These are phyloP conservation scores for Pseudozyma thailandica DNA, from an alignment of 1,284 basidiomycete species.

Conservation along the genomic window DNA sequence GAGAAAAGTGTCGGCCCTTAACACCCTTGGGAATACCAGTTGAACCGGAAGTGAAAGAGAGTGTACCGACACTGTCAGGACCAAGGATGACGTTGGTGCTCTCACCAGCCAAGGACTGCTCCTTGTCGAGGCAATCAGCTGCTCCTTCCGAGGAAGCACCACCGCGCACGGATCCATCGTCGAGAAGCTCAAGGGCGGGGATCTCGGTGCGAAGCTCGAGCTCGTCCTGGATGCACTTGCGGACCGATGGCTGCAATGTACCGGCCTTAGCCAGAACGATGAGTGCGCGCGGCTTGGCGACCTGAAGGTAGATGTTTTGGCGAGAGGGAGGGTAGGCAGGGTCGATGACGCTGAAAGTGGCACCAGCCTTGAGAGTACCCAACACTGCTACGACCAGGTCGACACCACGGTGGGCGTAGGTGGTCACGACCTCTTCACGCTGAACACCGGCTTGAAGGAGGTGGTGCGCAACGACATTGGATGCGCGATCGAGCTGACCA, in stretches of 20 bases:
- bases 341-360: slow-evolving; percentile 97
- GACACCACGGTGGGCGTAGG: slow-evolving; percentile 96
- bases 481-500: slow-evolving; percentile 81
- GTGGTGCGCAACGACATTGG: slow-evolving; percentile 91
- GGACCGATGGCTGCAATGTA: slow-evolving; percentile 80
- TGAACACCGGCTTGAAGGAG: slow-evolving; percentile 85
- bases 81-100: slow-evolving; percentile 81
- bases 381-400: slow-evolving; percentile 97
- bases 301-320: slow-evolving; percentile 94
- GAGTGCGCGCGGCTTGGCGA: slow-evolving; percentile 91
- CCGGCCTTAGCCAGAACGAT: slow-evolving; percentile 93
- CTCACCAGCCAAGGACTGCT: slow-evolving; percentile 71
- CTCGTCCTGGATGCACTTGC: slow-evolving; percentile 83
- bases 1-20: slow-evolving; percentile 89
- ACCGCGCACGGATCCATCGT: slow-evolving; percentile 73
- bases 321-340: slow-evolving; percentile 95
- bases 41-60: slow-evolving; percentile 96
- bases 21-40: slow-evolving; percentile 99
- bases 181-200: slow-evolving; percentile 85
- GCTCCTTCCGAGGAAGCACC: slow-evolving; percentile 70
- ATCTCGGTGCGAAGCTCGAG: slow-evolving; percentile 89
- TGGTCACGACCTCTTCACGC: slow-evolving; percentile 96
- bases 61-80: slow-evolving; percentile 92
- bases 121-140: slow-evolving; percentile 71
- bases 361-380: slow-evolving; percentile 95